Percentiles rank a stretch among this genome's conserved stretches.
These are phyloP conservation scores for Thermothelomyces thermophilus DNA, from an alignment of 2,329 filamentous ascomycete genomes.

Conservation along the genomic window DNA sequence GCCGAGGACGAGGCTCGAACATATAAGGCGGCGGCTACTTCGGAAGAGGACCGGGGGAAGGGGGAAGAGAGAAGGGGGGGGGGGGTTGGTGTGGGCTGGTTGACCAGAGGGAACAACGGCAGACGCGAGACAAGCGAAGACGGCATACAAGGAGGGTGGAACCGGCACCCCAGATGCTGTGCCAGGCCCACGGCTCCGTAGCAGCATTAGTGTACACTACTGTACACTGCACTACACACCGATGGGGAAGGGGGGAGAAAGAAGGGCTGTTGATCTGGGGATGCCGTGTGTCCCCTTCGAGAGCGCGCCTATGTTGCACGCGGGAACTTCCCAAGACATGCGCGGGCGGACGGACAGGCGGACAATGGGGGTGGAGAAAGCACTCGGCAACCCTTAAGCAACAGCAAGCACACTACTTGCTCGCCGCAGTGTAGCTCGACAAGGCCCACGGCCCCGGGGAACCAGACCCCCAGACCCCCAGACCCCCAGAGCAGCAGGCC, in stretches of 20 bases:
- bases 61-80: neutral
- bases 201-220: conserved; percentile 8
- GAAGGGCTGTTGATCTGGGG: too few species aligned
- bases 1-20: conserved; percentile 18
- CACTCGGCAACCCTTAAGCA: too few species aligned
- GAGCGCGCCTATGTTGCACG: too few species aligned
- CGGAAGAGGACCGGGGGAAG: conserved; percentile 3
- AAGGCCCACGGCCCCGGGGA: too few species aligned
- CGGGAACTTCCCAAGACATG: conserved; percentile 9
- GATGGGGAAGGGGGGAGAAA: too few species aligned
- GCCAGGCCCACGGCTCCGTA: conserved; percentile 8
- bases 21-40: conserved; percentile 19
- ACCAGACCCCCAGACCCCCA: too few species aligned
- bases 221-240: too few species aligned
- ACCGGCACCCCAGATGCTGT: conserved; percentile 2
- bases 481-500: neutral
- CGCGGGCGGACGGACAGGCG: neutral
- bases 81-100: neutral
- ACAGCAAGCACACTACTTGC: too few species aligned
- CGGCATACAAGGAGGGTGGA: conserved; percentile 4
- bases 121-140: neutral
- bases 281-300: too few species aligned
- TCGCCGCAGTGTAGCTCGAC: too few species aligned
- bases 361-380: too few species aligned
- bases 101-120: too few species aligned